Evolutionary conservation across 768 basidiomycete genomes (phyloP).

Genomic region (Naganishia friedmannii): DNA sequence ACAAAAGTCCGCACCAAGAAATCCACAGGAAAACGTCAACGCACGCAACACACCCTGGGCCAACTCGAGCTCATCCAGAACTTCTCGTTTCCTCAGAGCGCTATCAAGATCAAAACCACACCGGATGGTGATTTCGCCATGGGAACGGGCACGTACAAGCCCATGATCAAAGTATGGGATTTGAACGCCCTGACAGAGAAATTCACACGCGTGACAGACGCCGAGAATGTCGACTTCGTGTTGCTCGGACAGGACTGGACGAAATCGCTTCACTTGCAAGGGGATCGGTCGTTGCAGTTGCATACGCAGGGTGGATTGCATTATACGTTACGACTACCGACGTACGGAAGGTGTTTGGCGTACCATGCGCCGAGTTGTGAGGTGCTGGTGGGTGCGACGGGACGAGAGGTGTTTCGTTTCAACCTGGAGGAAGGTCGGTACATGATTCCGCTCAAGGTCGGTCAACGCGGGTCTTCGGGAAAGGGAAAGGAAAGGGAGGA

Average conservation of each 20-base stretch:
- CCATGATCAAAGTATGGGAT: constrained; percentile 94
- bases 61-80: constrained; percentile 88
- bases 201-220: constrained; percentile 92
- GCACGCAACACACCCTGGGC: constrained; percentile 63
- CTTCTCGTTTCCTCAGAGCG: constrained; percentile 95
- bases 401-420: constrained; percentile 83
- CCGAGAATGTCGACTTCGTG: constrained; percentile 96
- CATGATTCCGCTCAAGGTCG: constrained; percentile 62
- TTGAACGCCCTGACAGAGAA: constrained; percentile 86
- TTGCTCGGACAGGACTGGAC: constrained; percentile 98
- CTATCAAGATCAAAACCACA: constrained; percentile 84
- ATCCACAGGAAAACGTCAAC: constrained; percentile 43
- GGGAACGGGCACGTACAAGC: constrained; percentile 96
- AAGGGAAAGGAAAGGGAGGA: constrained; percentile 19
- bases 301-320: constrained; percentile 93
- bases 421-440: constrained; percentile 95
- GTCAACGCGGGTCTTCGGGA: not conserved
- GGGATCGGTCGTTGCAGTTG: constrained; percentile 87
- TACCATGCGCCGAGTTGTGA: constrained; percentile 96
- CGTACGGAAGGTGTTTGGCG: constrained; percentile 83
- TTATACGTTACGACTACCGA: constrained; percentile 88
- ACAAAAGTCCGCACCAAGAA: constrained; percentile 48
- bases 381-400: constrained; percentile 76
- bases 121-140: constrained; percentile 87
- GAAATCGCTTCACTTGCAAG: constrained; percentile 93